Evolutionary conservation across 371 early-diverging fungal genomes (phyloP).

Genomic region (Mucor lusitanicus): DNA sequence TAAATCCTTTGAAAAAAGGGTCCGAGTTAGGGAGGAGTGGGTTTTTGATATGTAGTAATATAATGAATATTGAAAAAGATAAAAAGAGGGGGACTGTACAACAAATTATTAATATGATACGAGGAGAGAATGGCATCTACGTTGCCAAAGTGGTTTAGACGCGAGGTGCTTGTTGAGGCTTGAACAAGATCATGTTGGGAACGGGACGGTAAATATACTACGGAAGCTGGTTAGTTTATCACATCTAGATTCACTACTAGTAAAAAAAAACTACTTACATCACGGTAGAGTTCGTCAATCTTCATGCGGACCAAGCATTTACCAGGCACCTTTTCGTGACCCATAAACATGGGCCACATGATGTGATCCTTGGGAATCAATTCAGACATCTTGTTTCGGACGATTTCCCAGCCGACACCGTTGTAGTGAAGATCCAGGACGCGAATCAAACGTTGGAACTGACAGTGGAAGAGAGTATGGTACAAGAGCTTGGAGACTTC

Average conservation of each 20-base stretch:
- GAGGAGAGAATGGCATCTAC: neutral
- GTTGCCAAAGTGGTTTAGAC: neutral
- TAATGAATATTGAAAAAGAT: neutral
- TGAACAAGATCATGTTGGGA: conserved; percentile 64
- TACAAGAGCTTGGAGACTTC: conserved; percentile 68
- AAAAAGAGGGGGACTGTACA: neutral
- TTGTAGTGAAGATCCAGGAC: conserved; percentile 66
- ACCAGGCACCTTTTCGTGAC: conserved; percentile 42
- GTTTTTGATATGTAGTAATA: neutral
- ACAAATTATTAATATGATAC: neutral
- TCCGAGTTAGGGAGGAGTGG: neutral
- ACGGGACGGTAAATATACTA: conserved; percentile 65
- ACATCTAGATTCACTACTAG: neutral
- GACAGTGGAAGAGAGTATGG: conserved; percentile 72
- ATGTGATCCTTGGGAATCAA: conserved; percentile 51
- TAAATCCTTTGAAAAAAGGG: neutral
- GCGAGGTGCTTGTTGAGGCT: conserved; percentile 27
- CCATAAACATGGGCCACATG: conserved; percentile 53
- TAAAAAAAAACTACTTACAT: conserved; percentile 43
- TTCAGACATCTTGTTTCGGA: conserved; percentile 48
- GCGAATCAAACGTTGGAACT: conserved; percentile 69
- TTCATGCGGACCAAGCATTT: conserved; percentile 76
- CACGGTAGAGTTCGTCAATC: conserved; percentile 67
- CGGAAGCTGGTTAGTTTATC: neutral
- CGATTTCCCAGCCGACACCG: conserved; percentile 68